Conservation (phyloP, 768 basidiomycete species). For the Podaxis mareebaensis region DNA sequence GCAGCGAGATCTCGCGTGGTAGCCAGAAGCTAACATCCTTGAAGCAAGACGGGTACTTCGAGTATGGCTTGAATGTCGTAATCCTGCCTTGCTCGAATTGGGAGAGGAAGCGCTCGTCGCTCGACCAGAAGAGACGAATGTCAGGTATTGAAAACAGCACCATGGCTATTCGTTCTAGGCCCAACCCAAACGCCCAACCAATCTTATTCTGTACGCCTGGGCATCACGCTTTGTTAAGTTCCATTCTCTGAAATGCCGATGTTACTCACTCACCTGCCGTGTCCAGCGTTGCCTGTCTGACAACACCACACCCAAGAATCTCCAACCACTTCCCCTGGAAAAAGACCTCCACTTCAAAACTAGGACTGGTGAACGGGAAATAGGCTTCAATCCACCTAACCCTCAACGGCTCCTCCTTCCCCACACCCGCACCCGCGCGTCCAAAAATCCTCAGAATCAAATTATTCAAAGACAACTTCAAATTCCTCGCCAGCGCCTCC, state of each 20-base stretch:
- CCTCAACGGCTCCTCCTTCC: conserved; percentile 67
- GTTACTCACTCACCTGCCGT: conserved; percentile 66
- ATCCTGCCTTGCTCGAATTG: conserved; percentile 84
- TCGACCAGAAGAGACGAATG: conserved; percentile 97
- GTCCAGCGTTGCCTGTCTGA: conserved; percentile 85
- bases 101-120: conserved; percentile 80
- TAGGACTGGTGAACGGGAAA: conserved; percentile 97
- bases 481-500: conserved; percentile 73
- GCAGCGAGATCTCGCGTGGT: conserved; percentile 53
- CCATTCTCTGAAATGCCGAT: conserved; percentile 22
- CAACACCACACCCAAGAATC: conserved; percentile 91
- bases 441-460: conserved; percentile 85
- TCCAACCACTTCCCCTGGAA: conserved; percentile 97
- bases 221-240: conserved; percentile 16
- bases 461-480: conserved; percentile 88
- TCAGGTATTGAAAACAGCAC: conserved; percentile 95
- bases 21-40: conserved; percentile 97
- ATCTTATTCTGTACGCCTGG: conserved; percentile 79
- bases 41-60: conserved; percentile 89
- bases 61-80: conserved; percentile 85
- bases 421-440: conserved; percentile 42
- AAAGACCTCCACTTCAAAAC: conserved; percentile 97
- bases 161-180: conserved; percentile 97
- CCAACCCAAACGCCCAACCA: conserved; percentile 98
- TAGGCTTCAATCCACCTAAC: conserved; percentile 98